Evolutionary conservation across 768 basidiomycete genomes (phyloP), one percentile per base, ranked within the genome.

Genomic region (Rhodotorula paludigena): DNA sequence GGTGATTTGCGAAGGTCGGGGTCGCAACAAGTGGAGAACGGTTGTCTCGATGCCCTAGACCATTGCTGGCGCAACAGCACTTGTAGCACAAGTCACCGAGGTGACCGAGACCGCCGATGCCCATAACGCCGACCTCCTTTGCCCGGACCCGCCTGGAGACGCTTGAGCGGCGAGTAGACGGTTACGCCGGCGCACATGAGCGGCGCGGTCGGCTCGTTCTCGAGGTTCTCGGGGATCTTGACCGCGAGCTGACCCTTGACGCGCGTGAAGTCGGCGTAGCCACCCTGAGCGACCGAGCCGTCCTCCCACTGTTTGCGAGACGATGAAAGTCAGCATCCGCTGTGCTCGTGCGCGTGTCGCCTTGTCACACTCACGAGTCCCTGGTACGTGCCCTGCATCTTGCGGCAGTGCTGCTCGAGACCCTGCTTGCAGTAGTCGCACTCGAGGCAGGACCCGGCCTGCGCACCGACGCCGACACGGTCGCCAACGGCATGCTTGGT

Each of bases 41-140:
- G n/a, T n/a, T n/a, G n/a, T n/a, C n/a, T n/a, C n/a, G n/a, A n/a
- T n/a, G n/a, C n/a, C n/a, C n/a, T n/a, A n/a, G n/a, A n/a, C n/a
- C n/a, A n/a, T n/a, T n/a, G n/a, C n/a, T n/a, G n/a, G n/a, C n/a
- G n/a, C n/a, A n/a, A 41, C 3, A n/a, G n/a, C n/a, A n/a, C n/a
- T n/a, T n/a, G n/a, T n/a, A n/a, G n/a, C n/a, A n/a, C n/a, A n/a
- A n/a, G n/a, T 7, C 56, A 57, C 56, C 71, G 28, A 64, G 67
- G 64, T 75, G 71, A 32, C 75, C 75, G 28, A 86, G 79, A 33
- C 86, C 86, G 48, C 86, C 86, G 32, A 88, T 81, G 41, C 86
- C 86, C 70, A 87, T 80, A 48, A 88, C 75, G 45, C 85, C 87
- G 68, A 89, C 84, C 52, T 55, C 82, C 79, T 84, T n/a, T 85